Conservation (phyloP, 202 grass and related monocot species). For the Carex sylvatica region DNA sequence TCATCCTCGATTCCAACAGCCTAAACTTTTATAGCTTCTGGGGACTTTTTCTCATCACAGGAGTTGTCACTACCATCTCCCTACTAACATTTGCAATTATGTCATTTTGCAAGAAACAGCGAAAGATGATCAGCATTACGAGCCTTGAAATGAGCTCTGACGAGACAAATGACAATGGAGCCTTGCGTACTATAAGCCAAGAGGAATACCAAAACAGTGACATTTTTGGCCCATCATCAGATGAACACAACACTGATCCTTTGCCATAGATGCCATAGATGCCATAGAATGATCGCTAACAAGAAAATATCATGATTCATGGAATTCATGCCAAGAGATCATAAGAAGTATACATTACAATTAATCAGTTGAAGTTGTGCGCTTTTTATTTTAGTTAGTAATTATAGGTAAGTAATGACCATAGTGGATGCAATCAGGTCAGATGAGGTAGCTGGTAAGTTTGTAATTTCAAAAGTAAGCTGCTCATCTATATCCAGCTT, state of each 20-base stretch:
- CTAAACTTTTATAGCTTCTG: constrained; percentile 47
- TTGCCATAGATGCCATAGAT: not conserved
- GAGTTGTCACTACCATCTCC: constrained; percentile 32
- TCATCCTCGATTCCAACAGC: constrained; percentile 20
- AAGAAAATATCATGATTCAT: not conserved
- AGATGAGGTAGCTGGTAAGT: too few relatives aligned
- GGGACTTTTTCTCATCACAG: constrained; percentile 58
- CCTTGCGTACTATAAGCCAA: not conserved
- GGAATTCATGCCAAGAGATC: too few relatives aligned
- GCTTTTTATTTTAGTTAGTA: too few relatives aligned
- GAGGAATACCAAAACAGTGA: not conserved
- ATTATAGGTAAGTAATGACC: too few relatives aligned
- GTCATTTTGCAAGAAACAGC: constrained; percentile 13
- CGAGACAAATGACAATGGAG: not conserved
- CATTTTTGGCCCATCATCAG: not conserved
- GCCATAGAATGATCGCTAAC: not conserved
- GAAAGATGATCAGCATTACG: too few relatives aligned
- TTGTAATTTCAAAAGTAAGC: too few relatives aligned
- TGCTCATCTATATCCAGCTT: too few relatives aligned
- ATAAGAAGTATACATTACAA: too few relatives aligned
- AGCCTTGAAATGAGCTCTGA: not conserved
- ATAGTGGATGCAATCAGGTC: too few relatives aligned
- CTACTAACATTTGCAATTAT: constrained; percentile 22
- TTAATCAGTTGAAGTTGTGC: too few relatives aligned
- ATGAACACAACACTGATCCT: not conserved